A percentile compares a stretch with the other conserved stretches of the same genome.
phyloP scores from a whole-genome alignment of 495 filamentous ascomycete species.

The Talaromyces wortmannii region DNA sequence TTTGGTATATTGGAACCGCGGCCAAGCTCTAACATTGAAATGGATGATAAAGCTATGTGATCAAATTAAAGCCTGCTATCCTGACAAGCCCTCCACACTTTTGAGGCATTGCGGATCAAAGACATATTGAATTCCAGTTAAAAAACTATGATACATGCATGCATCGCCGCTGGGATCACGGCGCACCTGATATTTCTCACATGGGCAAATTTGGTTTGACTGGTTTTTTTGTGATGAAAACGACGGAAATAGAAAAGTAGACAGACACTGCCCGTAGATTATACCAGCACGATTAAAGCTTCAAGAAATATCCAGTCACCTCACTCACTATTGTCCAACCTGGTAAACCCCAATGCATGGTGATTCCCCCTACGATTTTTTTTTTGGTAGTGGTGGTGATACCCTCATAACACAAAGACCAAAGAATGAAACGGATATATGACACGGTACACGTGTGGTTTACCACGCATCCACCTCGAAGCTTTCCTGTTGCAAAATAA shows the following conservation, averaged over 20 bases:
- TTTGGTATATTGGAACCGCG: too few species aligned
- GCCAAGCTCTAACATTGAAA: too few species aligned
- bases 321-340: too few species aligned
- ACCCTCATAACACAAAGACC: too few species aligned
- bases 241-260: not conserved
- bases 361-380: too few species aligned
- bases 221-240: not conserved
- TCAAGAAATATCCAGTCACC: too few species aligned
- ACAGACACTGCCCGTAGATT: not conserved
- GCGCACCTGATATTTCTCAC: not conserved
- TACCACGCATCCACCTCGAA: slow-evolving; percentile 76
- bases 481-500: slow-evolving; percentile 51
- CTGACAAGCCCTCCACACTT: too few species aligned
- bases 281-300: not conserved
- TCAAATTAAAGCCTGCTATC: too few species aligned
- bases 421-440: not conserved
- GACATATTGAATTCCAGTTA: not conserved
- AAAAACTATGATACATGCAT: not conserved
- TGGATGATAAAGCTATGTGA: too few species aligned
- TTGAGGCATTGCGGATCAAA: too few species aligned
- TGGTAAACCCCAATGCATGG: too few species aligned
- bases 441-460: slow-evolving; percentile 1
- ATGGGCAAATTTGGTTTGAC: not conserved
- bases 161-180: not conserved
- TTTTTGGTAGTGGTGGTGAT: too few species aligned